Percentiles rank a stretch among this genome's conserved stretches.
phyloP scores from a whole-genome alignment of 169 alveolate genomes.

The Eimeria sp. region DNA sequence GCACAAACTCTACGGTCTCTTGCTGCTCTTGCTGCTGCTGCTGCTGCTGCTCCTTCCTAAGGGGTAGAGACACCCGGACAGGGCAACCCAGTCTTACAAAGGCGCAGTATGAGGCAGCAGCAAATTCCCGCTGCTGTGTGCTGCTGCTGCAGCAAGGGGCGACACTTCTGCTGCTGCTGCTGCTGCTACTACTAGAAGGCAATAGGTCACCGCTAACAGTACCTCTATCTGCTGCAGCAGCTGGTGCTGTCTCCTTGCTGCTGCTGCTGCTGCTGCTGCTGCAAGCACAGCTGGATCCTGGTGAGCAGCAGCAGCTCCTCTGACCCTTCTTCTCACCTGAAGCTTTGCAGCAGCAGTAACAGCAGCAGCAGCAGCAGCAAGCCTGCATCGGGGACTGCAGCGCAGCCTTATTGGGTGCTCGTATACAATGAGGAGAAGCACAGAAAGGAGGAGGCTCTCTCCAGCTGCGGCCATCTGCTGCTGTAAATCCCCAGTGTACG shows the following conservation, averaged over 20 bases:
- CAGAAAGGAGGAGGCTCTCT: conserved; percentile 53
- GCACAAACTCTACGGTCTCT: conserved; percentile 37
- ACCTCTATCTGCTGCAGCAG: neutral
- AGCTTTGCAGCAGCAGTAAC: conserved; percentile 2
- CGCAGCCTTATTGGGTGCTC: conserved; percentile 35
- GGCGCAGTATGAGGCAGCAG: neutral
- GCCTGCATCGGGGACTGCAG: conserved; percentile 58
- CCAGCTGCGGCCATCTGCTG: conserved; percentile 69
- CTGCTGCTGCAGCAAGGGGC: neutral
- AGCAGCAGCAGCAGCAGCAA: conserved; percentile 65
- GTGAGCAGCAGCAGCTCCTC: conserved; percentile 18
- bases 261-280: conserved; percentile 24
- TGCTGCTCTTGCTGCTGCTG: conserved; percentile 64
- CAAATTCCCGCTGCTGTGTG: neutral
- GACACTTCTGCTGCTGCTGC: conserved; percentile 6
- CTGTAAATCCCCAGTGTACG: conserved; percentile 59
- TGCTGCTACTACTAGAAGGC: conserved; percentile 30
- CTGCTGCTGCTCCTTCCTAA: conserved; percentile 15
- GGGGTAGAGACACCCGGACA: neutral
- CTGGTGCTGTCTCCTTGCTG: neutral
- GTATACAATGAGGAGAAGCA: conserved; percentile 22
- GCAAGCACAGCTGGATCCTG: conserved; percentile 1
- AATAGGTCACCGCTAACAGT: neutral
- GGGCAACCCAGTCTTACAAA: conserved; percentile 42
- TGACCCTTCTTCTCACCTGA: neutral